Conservation (phyloP, 2,329 filamentous ascomycete species). For the Fusarium mundagurra region DNA sequence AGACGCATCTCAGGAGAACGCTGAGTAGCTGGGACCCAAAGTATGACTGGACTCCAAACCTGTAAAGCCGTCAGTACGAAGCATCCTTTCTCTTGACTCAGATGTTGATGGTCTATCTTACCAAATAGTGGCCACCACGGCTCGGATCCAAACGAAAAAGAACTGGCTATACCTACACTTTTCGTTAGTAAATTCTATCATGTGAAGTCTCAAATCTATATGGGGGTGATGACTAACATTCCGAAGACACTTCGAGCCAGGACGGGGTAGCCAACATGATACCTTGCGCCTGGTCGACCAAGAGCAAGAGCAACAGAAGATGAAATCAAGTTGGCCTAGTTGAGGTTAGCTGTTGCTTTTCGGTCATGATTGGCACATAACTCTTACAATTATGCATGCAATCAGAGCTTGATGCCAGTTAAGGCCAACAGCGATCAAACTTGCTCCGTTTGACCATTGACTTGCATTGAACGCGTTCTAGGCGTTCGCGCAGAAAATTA, state of each 20-base stretch:
- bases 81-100: not conserved
- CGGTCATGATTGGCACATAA: too few relatives aligned
- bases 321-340: not conserved
- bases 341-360: not conserved
- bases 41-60: not conserved
- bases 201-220: not conserved
- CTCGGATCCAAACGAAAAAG: not conserved
- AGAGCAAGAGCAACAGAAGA: not conserved
- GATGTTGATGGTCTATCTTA: not conserved
- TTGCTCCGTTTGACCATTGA: not conserved
- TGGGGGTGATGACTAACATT: not conserved
- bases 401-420: not conserved
- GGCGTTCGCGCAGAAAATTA: not conserved
- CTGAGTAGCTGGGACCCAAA: not conserved
- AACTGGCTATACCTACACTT: not conserved
- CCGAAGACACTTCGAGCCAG: not conserved
- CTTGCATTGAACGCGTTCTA: not conserved
- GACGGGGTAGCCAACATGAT: not conserved
- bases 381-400: not conserved
- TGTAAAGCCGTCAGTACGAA: not conserved
- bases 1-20: slow-evolving; percentile 46
- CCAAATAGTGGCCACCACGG: not conserved
- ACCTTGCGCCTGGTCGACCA: not conserved
- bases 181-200: not conserved
- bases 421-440: not conserved